phyloP scores from a whole-genome alignment of 345 rosid genomes.

The Rhizophora apiculata region DNA sequence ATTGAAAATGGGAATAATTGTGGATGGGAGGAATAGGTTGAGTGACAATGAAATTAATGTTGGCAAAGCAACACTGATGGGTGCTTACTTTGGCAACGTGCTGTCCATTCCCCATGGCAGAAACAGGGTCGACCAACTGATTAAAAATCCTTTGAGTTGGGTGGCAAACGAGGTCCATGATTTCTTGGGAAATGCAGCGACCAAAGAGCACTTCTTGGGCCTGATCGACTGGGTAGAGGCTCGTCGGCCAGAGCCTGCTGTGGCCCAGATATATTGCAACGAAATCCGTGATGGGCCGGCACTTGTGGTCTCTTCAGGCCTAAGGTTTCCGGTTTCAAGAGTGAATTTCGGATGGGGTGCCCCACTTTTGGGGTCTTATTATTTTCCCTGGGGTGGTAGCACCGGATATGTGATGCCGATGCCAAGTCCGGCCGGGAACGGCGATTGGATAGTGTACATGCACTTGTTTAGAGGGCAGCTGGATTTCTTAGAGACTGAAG shows the following conservation, averaged over 20 bases:
- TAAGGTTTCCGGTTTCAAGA: slow-evolving; percentile 41
- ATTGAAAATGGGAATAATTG: slow-evolving; percentile 59
- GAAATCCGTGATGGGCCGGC: slow-evolving; percentile 49
- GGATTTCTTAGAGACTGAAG: slow-evolving; percentile 34
- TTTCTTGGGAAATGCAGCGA: slow-evolving; percentile 34
- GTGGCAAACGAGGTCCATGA: slow-evolving; percentile 58
- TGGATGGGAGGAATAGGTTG: slow-evolving; percentile 62
- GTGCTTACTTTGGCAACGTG: slow-evolving; percentile 58
- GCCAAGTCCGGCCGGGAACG: slow-evolving; percentile 45
- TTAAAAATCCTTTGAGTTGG: slow-evolving; percentile 44
- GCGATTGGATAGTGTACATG: slow-evolving; percentile 65
- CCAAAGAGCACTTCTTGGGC: slow-evolving; percentile 62
- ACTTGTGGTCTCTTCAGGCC: slow-evolving; percentile 75
- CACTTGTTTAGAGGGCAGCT: slow-evolving; percentile 33
- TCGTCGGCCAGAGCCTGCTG: slow-evolving; percentile 46
- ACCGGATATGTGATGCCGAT: slow-evolving; percentile 70
- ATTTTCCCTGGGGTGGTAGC: slow-evolving; percentile 50
- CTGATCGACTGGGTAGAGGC: slow-evolving; percentile 80
- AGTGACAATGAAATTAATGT: neutral
- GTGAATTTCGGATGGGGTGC: slow-evolving; percentile 65
- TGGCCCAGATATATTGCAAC: slow-evolving; percentile 45
- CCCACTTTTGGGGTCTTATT: slow-evolving; percentile 53
- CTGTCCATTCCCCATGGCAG: slow-evolving; percentile 61
- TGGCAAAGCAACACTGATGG: slow-evolving; percentile 16
- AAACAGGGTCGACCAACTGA: slow-evolving; percentile 29